Evolutionary conservation across 2,329 filamentous ascomycete genomes (phyloP).

Genomic region (Talaromyces sp.): DNA sequence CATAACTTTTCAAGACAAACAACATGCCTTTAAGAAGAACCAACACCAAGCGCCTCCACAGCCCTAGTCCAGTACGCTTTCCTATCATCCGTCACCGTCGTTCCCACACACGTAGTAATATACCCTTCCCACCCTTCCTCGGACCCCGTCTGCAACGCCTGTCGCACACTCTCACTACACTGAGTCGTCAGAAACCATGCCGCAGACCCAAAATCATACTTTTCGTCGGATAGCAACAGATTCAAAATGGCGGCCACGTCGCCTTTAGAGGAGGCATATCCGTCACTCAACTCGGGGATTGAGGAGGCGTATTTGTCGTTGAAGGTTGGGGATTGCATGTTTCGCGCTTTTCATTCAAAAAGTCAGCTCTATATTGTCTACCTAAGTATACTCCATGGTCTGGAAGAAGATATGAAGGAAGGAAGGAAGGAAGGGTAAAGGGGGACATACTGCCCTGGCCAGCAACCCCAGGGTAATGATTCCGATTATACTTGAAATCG

Average conservation of each 20-base stretch:
- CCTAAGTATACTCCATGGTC: not conserved
- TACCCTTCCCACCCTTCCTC: conserved; percentile 53
- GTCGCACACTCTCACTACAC: conserved; percentile 47
- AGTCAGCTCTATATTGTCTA: not conserved
- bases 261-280: conserved; percentile 33
- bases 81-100: conserved; percentile 46
- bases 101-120: conserved; percentile 54
- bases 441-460: conserved; percentile 61
- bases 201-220: conserved; percentile 56
- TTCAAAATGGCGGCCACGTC: conserved; percentile 47
- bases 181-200: conserved; percentile 61
- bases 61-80: conserved; percentile 52
- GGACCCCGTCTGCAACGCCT: conserved; percentile 46
- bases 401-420: conserved; percentile 4
- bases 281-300: conserved; percentile 42
- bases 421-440: not conserved
- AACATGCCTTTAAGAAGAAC: not conserved
- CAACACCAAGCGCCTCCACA: conserved; percentile 29
- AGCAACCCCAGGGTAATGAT: conserved; percentile 60
- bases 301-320: conserved; percentile 55
- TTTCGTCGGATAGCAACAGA: conserved; percentile 48
- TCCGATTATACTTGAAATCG: conserved; percentile 69
- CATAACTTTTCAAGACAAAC: too few species aligned
- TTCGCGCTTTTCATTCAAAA: conserved; percentile 46
- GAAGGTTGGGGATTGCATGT: conserved; percentile 60